A percentile compares a stretch with the other conserved stretches of the same genome.
These are phyloP conservation scores for Torulaspora delbrueckii DNA, from an alignment of 805 yeast species.

Conservation along the genomic window DNA sequence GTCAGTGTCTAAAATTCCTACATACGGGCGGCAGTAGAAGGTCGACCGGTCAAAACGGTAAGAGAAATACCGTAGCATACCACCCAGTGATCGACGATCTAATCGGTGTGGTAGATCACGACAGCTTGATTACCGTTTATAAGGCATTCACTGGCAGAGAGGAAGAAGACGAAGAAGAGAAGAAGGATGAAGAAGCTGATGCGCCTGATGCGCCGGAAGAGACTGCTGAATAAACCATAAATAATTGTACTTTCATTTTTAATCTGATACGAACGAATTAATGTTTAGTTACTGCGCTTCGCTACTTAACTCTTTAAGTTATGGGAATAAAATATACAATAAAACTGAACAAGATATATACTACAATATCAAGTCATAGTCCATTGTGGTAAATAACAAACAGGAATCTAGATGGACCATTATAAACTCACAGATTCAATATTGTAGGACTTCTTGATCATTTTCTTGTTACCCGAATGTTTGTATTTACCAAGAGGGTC, in stretches of 20 bases:
- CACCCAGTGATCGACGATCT: conserved; percentile 30
- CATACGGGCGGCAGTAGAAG: conserved; percentile 34
- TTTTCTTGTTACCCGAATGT: not conserved
- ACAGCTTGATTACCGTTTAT: conserved; percentile 28
- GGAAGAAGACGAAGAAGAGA: conserved; percentile 11
- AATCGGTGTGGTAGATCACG: conserved; percentile 28
- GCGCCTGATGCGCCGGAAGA: not conserved
- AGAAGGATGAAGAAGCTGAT: conserved; percentile 11
- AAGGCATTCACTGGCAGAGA: conserved; percentile 26
- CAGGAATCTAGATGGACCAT: not conserved
- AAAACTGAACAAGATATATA: not conserved
- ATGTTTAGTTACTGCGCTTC: not conserved
- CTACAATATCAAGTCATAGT: not conserved
- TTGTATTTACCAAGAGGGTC: not conserved
- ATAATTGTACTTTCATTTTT: not conserved
- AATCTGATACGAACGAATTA: not conserved
- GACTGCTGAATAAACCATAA: not conserved
- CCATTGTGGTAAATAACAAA: not conserved
- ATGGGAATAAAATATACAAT: not conserved
- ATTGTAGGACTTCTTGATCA: not conserved
- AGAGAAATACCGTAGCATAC: conserved; percentile 27
- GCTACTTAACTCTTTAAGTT: not conserved
- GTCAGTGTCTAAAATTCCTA: conserved; percentile 28
- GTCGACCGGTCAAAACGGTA: conserved; percentile 16
- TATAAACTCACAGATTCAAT: not conserved